Percentiles rank a stretch among this genome's conserved stretches.
phyloP scores from a whole-genome alignment of 139 green algal species.

The Parachlorella kessleri region DNA sequence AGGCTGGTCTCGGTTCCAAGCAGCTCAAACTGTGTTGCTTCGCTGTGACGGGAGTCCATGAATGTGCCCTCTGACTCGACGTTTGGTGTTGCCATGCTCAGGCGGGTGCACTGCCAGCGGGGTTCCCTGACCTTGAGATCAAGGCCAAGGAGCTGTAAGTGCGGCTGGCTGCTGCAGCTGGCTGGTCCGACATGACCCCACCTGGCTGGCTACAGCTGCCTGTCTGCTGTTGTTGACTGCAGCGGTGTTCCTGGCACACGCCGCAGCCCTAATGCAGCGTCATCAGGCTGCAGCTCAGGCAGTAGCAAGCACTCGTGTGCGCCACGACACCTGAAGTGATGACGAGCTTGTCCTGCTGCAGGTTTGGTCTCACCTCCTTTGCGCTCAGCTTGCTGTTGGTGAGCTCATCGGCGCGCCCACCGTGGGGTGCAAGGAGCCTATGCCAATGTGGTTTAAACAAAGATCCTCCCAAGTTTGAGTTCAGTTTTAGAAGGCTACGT shows the following conservation, averaged over 20 bases:
- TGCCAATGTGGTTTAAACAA: too few relatives aligned
- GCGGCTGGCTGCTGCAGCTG: background rate
- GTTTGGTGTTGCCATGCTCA: background rate
- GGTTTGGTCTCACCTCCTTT: conserved; percentile 17
- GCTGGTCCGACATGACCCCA: background rate
- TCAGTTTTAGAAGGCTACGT: too few relatives aligned
- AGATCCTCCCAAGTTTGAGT: too few relatives aligned
- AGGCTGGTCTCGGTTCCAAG: too few relatives aligned
- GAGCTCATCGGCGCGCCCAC: background rate
- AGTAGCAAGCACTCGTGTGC: background rate
- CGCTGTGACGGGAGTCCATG: background rate
- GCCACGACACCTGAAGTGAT: background rate
- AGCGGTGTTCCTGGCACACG: too few relatives aligned
- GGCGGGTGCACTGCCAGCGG: too few relatives aligned
- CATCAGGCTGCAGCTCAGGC: conserved; percentile 4
- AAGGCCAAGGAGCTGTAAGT: background rate
- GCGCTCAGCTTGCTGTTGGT: conserved; percentile 34
- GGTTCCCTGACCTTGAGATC: background rate
- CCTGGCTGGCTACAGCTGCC: background rate
- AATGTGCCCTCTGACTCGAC: background rate
- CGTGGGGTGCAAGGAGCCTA: too few relatives aligned
- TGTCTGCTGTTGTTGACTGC: too few relatives aligned
- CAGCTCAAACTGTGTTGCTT: background rate
- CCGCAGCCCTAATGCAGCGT: too few relatives aligned
- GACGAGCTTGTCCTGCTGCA: too few relatives aligned